phyloP scores from a whole-genome alignment of 345 rosid genomes.

The Gossypium arboreum region DNA sequence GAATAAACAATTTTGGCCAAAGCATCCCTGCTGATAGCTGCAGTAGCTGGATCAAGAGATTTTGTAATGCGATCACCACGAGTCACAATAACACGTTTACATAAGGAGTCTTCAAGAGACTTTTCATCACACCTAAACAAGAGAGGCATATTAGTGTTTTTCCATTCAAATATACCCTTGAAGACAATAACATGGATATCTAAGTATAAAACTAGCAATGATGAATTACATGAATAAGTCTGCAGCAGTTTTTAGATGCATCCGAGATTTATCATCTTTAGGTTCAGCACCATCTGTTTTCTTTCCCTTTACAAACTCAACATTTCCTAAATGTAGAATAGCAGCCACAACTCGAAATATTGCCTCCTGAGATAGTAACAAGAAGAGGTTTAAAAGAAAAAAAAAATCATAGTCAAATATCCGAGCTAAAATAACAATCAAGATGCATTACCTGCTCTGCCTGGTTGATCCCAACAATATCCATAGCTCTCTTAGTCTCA shows the following conservation, averaged over 20 bases:
- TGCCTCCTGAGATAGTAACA: conserved; percentile 54
- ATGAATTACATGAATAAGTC: conserved; percentile 75
- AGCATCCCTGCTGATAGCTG: conserved; percentile 85
- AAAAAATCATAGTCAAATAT: not conserved
- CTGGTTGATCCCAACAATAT: conserved; percentile 74
- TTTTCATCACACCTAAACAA: conserved; percentile 81
- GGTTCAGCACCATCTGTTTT: conserved; percentile 80
- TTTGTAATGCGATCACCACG: conserved; percentile 96
- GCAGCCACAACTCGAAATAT: conserved; percentile 93
- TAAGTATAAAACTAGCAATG: conserved; percentile 9
- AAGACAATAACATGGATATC: not conserved
- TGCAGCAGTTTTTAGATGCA: conserved; percentile 75
- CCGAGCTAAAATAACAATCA: conserved; percentile 13
- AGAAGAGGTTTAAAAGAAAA: conserved; percentile 8
- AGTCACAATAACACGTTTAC: conserved; percentile 92
- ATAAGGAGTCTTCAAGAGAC: conserved; percentile 81
- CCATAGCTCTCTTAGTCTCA: conserved; percentile 90
- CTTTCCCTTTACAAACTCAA: conserved; percentile 79
- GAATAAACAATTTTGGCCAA: conserved; percentile 92
- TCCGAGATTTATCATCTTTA: conserved; percentile 72
- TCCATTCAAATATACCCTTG: conserved; percentile 6
- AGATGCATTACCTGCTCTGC: conserved; percentile 69
- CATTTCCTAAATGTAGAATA: conserved; percentile 93
- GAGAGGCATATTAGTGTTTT: conserved; percentile 23
- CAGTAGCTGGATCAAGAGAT: conserved; percentile 83